Base-by-base conservation (phyloP, 1,284 basidiomycete species). In the Moniliella sp. region DNA sequence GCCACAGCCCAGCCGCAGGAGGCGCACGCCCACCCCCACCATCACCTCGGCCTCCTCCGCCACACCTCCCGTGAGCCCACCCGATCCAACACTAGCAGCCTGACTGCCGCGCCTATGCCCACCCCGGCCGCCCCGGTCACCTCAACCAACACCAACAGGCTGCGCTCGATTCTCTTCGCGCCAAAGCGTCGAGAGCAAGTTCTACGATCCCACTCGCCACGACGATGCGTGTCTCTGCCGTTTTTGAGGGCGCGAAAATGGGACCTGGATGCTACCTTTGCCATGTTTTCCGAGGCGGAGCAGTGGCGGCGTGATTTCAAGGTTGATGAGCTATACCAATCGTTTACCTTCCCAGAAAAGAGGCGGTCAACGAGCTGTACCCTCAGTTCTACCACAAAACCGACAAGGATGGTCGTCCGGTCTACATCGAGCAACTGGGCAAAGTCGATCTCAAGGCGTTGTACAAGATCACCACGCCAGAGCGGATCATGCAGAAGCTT, bases 341-440 rank as follows among this genome's bases (percentile, higher is more conserved):
- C 73, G 53, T 94, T 93, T 61, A 72, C 78, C 42, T 94, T 86
- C 63, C 72, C 71, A 40, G 88, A 94, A 64, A 76, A 58, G 65
- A 64, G 27, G 67, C 73, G 48, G 83, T 94, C 9, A 73, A 83
- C 67, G 76, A 83, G 64, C 81, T 79, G 57, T 94, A 93, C 61
- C 86, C 88, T 1, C 81, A 91, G 57, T 94, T 72, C 65, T 65
- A 94, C 62, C 88, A 93, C 68, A 88, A 86, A 67, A 78, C 69
- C 45, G 88, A 97, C 70, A 82, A 78, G 67, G 84, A 93, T 42
- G 88, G 91, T 14, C 76, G 86, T 37, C 91, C 91, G 2, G 64
- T 97, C 46, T 97, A 94, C 69, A 74, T 97, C 52, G 84, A 94
- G 61, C 76, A 75, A 34, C 74, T 97, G 32, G 84, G 86, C 45